These are phyloP conservation scores for Emmonsiellopsis sp. DNA, from an alignment of 2,329 filamentous ascomycete genomes.

Conservation along the genomic window DNA sequence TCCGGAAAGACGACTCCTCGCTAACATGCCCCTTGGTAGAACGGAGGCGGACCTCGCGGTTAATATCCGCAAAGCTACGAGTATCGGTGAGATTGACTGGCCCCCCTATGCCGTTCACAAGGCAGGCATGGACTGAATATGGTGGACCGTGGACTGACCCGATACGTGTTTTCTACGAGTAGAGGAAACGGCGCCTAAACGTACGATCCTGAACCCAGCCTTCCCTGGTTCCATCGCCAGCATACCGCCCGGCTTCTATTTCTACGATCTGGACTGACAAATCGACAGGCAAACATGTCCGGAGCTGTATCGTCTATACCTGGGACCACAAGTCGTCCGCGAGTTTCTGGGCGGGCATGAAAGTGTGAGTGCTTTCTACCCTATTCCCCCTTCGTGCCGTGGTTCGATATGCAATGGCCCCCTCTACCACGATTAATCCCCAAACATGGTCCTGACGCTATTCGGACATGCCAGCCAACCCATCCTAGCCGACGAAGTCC, in stretches of 20 bases:
- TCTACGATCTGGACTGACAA: slow-evolving; percentile 47
- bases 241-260: slow-evolving; percentile 70
- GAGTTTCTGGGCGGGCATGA: slow-evolving; percentile 97
- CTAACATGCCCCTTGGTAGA: slow-evolving; percentile 18
- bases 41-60: slow-evolving; percentile 56
- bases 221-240: slow-evolving; percentile 3
- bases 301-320: slow-evolving; percentile 94
- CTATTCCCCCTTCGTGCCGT: not conserved
- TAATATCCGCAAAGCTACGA: slow-evolving; percentile 60
- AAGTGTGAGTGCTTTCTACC: slow-evolving; percentile 61
- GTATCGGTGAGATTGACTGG: slow-evolving; percentile 39
- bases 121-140: not conserved
- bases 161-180: slow-evolving; percentile 12
- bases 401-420: not conserved
- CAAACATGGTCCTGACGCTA: not conserved
- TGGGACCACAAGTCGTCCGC: slow-evolving; percentile 97
- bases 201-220: slow-evolving; percentile 30
- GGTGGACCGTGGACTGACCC: not conserved
- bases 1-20: not conserved
- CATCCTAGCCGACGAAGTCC: slow-evolving; percentile 95
- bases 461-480: slow-evolving; percentile 59
- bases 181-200: slow-evolving; percentile 60
- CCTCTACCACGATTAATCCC: not conserved
- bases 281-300: slow-evolving; percentile 72
- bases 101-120: slow-evolving; percentile 11